Evolutionary conservation across 441 rosid species (phyloP), one percentile per base, ranked within the genome.

Genomic region (Aquilaria agallochum): DNA sequence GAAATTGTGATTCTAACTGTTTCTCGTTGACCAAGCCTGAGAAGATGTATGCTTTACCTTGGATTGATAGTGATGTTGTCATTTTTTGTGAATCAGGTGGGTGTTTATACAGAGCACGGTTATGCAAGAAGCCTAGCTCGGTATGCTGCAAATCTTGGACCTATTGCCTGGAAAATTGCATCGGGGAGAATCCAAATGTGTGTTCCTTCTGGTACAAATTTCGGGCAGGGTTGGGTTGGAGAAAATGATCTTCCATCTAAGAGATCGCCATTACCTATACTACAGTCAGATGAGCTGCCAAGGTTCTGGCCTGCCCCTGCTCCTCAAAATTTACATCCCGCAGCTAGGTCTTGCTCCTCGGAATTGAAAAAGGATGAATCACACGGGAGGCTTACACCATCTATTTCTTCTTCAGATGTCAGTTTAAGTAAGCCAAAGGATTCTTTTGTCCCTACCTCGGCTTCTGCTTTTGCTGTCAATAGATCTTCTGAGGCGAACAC

Each of bases 221-320:
- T 76, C 73, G 96, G 96, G 51, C 98, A 78, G 7, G 92, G 91
- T 62, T 85, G 95, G 95, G 86, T 90, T 40, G 92, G 86, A 58
- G 92, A 88, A 69, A 80, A 87, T 51, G 87, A 83, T 57, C 55
- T 76, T 62, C 71, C 75, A 49, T 69, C 71, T 13, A 78, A 50
- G 62, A 73, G 63, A 55, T 56, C 68, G 4, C 58, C 63, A 59
- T 56, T 50, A 60, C 53, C 70, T 50, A 57, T 75, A 15, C 5
- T 50, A 46, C 54, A 64, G 60, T 55, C 68, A 63, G 74, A 60
- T 56, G 73, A 57, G 9, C 50, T 55, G n/a, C 67, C 64, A 48
- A 14, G 63, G 27, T 66, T 53, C 9, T 57, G 44, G 59, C 70
- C 62, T 27, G 58, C 50, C 11, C 55, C 59, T 56, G 64, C 56